Conservation (phyloP, 129 eudicot genomes). For the sunflower (Helianthus annuus) region DNA sequence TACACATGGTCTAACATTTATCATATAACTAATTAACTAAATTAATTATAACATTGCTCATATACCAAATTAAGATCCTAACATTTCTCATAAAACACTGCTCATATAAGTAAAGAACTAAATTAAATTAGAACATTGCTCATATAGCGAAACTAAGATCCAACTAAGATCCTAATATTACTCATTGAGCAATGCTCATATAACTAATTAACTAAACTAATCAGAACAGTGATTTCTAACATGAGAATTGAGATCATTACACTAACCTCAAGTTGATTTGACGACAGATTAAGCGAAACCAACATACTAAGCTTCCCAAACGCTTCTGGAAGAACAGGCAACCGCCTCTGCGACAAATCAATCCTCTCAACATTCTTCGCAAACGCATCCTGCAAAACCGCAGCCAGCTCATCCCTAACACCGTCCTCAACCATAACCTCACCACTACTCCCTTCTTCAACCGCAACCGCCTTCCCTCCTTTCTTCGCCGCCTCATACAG, state of each 20-base stretch:
- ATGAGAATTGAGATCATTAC: not conserved
- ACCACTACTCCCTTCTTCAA: conserved; percentile 26
- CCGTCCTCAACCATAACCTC: conserved; percentile 33
- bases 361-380: conserved; percentile 46
- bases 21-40: too few relatives aligned
- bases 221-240: not conserved
- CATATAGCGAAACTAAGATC: too few relatives aligned
- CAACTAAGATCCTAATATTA: too few relatives aligned
- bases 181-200: too few relatives aligned
- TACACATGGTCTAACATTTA: too few relatives aligned
- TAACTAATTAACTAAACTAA: too few relatives aligned
- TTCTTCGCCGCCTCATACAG: conserved; percentile 68
- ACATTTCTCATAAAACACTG: too few relatives aligned
- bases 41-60: too few relatives aligned
- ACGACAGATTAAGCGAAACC: conserved; percentile 57
- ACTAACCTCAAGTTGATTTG: conserved; percentile 74
- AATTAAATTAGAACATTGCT: too few relatives aligned
- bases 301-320: conserved; percentile 62
- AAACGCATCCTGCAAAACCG: conserved; percentile 52
- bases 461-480: conserved; percentile 38
- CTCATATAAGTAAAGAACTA: too few relatives aligned
- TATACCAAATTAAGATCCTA: too few relatives aligned
- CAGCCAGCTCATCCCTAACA: conserved; percentile 62
- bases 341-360: conserved; percentile 53
- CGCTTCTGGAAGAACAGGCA: conserved; percentile 71